phyloP scores from a whole-genome alignment of 2,329 filamentous ascomycete genomes.

The Scytalidium sp. region DNA sequence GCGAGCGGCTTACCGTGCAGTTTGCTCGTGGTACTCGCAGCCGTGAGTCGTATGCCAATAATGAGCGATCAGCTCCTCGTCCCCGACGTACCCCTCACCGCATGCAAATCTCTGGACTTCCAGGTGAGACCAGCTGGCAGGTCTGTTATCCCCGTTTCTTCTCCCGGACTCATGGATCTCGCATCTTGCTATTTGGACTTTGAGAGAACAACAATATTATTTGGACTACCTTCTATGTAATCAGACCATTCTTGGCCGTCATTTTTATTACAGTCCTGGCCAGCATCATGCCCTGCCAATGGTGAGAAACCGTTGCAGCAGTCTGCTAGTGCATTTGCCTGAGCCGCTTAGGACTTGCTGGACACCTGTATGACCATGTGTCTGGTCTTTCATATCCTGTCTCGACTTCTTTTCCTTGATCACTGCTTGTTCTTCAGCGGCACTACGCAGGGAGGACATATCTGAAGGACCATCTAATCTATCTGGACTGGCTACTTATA shows the following conservation, averaged over 20 bases:
- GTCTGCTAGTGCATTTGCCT: slow-evolving; percentile 32
- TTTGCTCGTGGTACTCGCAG: slow-evolving; percentile 87
- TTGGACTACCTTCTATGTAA: slow-evolving; percentile 28
- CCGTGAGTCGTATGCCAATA: slow-evolving; percentile 58
- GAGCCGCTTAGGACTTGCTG: slow-evolving; percentile 27
- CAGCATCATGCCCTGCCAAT: slow-evolving; percentile 24
- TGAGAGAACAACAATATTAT: slow-evolving; percentile 26
- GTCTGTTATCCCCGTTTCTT: slow-evolving; percentile 76
- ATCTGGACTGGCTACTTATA: slow-evolving; percentile 22
- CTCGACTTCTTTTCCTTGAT: slow-evolving; percentile 26
- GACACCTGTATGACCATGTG: slow-evolving; percentile 16
- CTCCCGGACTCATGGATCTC: slow-evolving; percentile 37
- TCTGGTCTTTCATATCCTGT: slow-evolving; percentile 28
- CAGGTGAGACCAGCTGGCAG: slow-evolving; percentile 99
- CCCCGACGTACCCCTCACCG: slow-evolving; percentile 92
- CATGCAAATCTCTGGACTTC: slow-evolving; percentile 97
- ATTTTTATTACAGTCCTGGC: slow-evolving; percentile 24
- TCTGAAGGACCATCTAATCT: slow-evolving; percentile 25
- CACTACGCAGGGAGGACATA: slow-evolving; percentile 19
- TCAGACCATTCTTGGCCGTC: slow-evolving; percentile 17
- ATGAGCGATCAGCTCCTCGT: slow-evolving; percentile 68
- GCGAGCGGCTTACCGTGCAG: slow-evolving; percentile 94
- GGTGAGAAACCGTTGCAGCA: slow-evolving; percentile 16
- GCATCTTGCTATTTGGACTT: slow-evolving; percentile 31
- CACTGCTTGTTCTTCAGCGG: slow-evolving; percentile 16